Evolutionary conservation across 2,329 filamentous ascomycete genomes (phyloP).

Genomic region (Amphichorda felina): DNA sequence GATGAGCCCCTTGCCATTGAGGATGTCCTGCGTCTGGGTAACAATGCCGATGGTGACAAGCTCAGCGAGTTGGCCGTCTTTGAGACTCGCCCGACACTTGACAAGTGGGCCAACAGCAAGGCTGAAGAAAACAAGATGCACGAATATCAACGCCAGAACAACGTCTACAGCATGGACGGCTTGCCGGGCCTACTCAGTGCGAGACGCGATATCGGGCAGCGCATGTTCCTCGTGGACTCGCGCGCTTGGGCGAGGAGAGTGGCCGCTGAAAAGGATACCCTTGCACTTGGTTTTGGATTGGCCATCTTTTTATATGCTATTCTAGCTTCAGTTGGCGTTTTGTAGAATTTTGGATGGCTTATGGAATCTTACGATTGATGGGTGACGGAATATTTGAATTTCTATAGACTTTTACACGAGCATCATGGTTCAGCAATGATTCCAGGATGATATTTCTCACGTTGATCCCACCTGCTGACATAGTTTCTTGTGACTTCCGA

Average conservation of each 20-base stretch:
- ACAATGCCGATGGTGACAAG: slow-evolving; percentile 8
- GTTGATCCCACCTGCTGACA: no score
- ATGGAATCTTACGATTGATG: background rate
- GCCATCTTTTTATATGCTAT: background rate
- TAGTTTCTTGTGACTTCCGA: no score
- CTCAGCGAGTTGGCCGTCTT: slow-evolving; percentile 28
- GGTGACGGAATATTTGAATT: background rate
- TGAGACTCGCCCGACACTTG: slow-evolving; percentile 42
- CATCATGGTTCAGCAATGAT: background rate
- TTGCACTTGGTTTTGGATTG: slow-evolving; percentile 16
- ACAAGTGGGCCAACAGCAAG: slow-evolving; percentile 34
- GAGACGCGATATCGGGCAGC: slow-evolving; percentile 34
- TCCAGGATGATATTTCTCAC: no score
- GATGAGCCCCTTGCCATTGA: slow-evolving; percentile 7
- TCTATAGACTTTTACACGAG: background rate
- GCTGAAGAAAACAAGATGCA: slow-evolving; percentile 35
- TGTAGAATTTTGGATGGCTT: background rate
- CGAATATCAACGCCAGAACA: slow-evolving; percentile 45
- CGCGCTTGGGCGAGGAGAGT: slow-evolving; percentile 13
- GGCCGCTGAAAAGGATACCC: slow-evolving; percentile 16
- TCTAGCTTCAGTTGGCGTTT: background rate
- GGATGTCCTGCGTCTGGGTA: slow-evolving; percentile 12
- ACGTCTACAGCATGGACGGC: slow-evolving; percentile 44
- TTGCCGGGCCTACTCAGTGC: slow-evolving; percentile 44
- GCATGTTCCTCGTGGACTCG: slow-evolving; percentile 28